These are phyloP conservation scores for Cryptococcus hybrid DNA, from an alignment of 1,284 basidiomycete species.

Conservation along the genomic window DNA sequence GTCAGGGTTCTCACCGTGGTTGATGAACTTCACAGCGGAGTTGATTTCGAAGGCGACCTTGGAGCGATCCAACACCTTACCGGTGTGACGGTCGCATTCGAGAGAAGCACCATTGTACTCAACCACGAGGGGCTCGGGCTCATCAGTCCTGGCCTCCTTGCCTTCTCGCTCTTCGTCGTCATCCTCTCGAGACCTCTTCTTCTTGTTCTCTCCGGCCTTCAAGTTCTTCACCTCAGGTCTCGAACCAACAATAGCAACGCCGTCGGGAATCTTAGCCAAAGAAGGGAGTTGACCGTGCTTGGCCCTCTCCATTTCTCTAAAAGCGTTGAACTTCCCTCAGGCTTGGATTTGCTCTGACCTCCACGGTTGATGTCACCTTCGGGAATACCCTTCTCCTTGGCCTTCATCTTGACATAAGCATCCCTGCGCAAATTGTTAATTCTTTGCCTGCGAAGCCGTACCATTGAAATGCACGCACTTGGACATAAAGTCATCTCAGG, in stretches of 20 bases:
- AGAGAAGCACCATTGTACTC: conserved; percentile 63
- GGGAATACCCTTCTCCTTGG: conserved; percentile 83
- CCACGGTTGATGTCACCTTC: conserved; percentile 33
- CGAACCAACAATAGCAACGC: conserved; percentile 40
- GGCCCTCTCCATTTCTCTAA: conserved; percentile 69
- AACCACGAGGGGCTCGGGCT: conserved; percentile 51
- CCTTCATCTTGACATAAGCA: conserved; percentile 94
- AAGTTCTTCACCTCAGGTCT: conserved; percentile 11
- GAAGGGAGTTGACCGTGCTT: conserved; percentile 37
- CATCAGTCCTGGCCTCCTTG: conserved; percentile 55
- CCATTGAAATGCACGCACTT: conserved; percentile 59
- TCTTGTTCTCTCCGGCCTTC: conserved; percentile 19
- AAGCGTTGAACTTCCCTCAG: conserved; percentile 72
- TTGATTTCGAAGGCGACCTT: conserved; percentile 51
- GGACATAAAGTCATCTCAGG: conserved; percentile 72
- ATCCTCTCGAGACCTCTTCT: conserved; percentile 42
- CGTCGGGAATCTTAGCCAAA: conserved; percentile 40
- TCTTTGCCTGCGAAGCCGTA: neutral
- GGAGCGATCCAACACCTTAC: conserved; percentile 44
- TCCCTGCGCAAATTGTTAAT: conserved; percentile 58
- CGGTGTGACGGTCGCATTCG: conserved; percentile 63
- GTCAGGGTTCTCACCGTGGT: conserved; percentile 47
- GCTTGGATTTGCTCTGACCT: conserved; percentile 28
- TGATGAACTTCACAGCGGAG: conserved; percentile 43
- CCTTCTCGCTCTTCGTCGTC: conserved; percentile 43